Percentiles rank a stretch among this genome's conserved stretches.
Conservation (phyloP, 225 moss, liverwort and hornwort genomes). For the Antitrichia curtipendula region DNA sequence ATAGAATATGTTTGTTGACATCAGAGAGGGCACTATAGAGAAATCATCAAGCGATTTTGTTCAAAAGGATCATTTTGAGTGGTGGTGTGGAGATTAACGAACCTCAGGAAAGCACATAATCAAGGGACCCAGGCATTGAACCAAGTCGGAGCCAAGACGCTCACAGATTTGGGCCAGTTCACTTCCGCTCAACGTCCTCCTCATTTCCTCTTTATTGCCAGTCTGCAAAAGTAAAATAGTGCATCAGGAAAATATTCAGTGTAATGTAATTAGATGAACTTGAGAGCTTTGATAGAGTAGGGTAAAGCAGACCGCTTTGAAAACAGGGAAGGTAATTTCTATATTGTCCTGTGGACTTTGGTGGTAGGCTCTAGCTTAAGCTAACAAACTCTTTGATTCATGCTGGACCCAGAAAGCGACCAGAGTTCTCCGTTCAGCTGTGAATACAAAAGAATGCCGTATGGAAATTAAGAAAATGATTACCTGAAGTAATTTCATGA, state of each 20-base stretch:
- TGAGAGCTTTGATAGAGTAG: not conserved
- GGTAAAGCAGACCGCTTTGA: not conserved
- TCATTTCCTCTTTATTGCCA: not conserved
- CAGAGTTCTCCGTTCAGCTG: not conserved
- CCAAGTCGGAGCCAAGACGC: conserved; percentile 16
- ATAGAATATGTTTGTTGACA: not conserved
- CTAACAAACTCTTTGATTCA: not conserved
- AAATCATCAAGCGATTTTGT: not conserved
- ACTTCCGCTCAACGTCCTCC: not conserved
- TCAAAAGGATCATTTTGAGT: not conserved
- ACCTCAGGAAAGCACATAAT: conserved; percentile 37
- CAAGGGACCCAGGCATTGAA: conserved; percentile 15
- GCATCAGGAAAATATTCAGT: not conserved
- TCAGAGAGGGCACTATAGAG: not conserved
- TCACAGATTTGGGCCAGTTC: conserved; percentile 18
- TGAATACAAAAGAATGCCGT: not conserved
- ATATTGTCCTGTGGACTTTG: not conserved
- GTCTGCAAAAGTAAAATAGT: not conserved
- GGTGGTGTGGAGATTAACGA: not conserved
- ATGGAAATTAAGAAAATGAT: not conserved
- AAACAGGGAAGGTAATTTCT: not conserved
- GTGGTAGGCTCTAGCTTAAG: not conserved
- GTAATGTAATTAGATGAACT: not conserved
- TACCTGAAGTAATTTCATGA: conserved; percentile 18
- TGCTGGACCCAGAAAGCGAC: not conserved